phyloP scores from a whole-genome alignment of 441 rosid genomes.

The Euphorbia corollata region DNA sequence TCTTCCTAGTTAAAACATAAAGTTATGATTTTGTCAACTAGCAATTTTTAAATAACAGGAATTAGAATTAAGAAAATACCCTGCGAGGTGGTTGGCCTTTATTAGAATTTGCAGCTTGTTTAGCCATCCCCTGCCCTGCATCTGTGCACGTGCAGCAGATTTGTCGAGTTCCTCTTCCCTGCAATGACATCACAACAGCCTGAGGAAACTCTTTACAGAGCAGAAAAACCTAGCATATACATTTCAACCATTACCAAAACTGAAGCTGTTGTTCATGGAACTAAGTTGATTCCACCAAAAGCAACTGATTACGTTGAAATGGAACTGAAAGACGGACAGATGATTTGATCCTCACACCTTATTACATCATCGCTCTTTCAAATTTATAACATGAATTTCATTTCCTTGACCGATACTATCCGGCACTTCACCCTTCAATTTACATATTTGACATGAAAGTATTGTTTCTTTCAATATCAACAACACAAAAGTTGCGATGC shows the following conservation, averaged over 20 bases:
- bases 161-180: slow-evolving; percentile 84
- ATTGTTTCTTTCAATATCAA: neutral
- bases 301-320: too few species aligned
- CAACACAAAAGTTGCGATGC: neutral
- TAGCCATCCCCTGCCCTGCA: slow-evolving; percentile 60
- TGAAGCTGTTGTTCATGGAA: too few species aligned
- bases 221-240: too few species aligned
- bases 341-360: too few species aligned
- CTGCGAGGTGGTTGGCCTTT: slow-evolving; percentile 79
- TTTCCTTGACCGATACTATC: too few species aligned
- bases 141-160: slow-evolving; percentile 83
- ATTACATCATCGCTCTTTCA: too few species aligned
- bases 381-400: too few species aligned
- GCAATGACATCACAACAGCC: slow-evolving; percentile 15
- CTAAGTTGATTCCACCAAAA: too few species aligned
- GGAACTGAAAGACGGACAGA: too few species aligned
- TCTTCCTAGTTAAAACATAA: neutral
- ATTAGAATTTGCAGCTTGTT: slow-evolving; percentile 61
- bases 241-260: too few species aligned
- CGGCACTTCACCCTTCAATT: too few species aligned
- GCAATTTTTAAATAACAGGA: neutral
- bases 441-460: too few species aligned
- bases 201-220: slow-evolving; percentile 9
- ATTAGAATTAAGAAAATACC: slow-evolving; percentile 31
- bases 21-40: neutral